These are phyloP conservation scores for Venturia pyrina DNA, from an alignment of 2,329 filamentous ascomycete species.

Conservation along the genomic window DNA sequence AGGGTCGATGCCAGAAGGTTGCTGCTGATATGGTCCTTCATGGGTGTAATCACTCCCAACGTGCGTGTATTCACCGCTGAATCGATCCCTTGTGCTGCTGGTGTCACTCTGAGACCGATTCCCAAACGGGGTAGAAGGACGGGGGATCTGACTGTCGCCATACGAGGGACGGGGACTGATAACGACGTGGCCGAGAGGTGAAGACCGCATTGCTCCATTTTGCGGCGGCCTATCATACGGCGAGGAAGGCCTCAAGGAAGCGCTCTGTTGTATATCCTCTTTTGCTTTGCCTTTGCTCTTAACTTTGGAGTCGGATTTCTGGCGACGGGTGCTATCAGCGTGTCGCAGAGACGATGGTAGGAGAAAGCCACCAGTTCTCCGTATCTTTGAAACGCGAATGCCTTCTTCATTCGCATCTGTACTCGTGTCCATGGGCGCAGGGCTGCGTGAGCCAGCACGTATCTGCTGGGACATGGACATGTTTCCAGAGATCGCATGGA, in stretches of 20 bases:
- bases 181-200: constrained; percentile 11
- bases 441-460: not conserved
- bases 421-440: not conserved
- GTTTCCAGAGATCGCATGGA: not conserved
- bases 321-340: not conserved
- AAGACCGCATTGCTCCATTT: constrained; percentile 8
- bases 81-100: constrained; percentile 1
- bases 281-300: constrained; percentile 7
- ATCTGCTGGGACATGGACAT: not conserved
- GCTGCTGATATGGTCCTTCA: not conserved
- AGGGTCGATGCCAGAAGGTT: constrained; percentile 50
- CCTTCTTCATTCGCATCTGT: not conserved
- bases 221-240: not conserved
- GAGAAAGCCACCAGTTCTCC: constrained; percentile 9
- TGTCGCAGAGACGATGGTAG: constrained; percentile 8
- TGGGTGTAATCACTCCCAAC: not conserved
- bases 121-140: constrained; percentile 2
- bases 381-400: constrained; percentile 3
- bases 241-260: not conserved
- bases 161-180: not conserved
- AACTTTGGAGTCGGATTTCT: not conserved
- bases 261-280: not conserved
- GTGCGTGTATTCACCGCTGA: not conserved
- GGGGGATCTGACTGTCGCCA: not conserved
- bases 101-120: not conserved